Conservation (phyloP, 768 basidiomycete species). For the Cystoderma amianthinum region DNA sequence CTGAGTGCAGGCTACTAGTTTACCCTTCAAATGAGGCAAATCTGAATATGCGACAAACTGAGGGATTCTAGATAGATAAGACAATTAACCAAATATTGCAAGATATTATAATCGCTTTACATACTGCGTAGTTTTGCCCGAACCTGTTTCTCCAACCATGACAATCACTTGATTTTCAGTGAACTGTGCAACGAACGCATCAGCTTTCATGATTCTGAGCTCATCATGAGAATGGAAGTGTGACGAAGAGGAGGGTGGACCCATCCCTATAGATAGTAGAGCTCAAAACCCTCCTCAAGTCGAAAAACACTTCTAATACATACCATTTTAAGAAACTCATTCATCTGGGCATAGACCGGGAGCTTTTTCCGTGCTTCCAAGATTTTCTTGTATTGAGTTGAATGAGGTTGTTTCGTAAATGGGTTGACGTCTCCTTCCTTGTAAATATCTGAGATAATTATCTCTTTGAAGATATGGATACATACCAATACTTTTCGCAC, state of each 20-base stretch:
- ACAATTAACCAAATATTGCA: background rate
- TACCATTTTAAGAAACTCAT: conserved; percentile 86
- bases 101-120: conserved; percentile 24
- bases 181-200: conserved; percentile 44
- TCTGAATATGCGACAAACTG: conserved; percentile 96
- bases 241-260: conserved; percentile 22
- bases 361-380: conserved; percentile 79
- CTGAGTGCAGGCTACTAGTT: conserved; percentile 94
- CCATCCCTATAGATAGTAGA: conserved; percentile 34
- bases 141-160: conserved; percentile 92
- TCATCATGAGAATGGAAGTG: conserved; percentile 1
- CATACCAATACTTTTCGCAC: conserved; percentile 67
- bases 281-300: conserved; percentile 34
- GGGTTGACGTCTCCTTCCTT: conserved; percentile 82
- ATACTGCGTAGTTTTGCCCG: conserved; percentile 94
- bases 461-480: conserved; percentile 10
- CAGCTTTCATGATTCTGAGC: conserved; percentile 12
- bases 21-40: conserved; percentile 83
- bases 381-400: conserved; percentile 80
- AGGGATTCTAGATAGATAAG: conserved; percentile 61
- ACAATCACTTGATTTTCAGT: conserved; percentile 78
- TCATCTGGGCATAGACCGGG: conserved; percentile 90
- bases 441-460: background rate
- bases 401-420: conserved; percentile 80
- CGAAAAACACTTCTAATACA: conserved; percentile 25